phyloP scores from a whole-genome alignment of 2,329 filamentous ascomycete species.

The Graphilbum fragrans region DNA sequence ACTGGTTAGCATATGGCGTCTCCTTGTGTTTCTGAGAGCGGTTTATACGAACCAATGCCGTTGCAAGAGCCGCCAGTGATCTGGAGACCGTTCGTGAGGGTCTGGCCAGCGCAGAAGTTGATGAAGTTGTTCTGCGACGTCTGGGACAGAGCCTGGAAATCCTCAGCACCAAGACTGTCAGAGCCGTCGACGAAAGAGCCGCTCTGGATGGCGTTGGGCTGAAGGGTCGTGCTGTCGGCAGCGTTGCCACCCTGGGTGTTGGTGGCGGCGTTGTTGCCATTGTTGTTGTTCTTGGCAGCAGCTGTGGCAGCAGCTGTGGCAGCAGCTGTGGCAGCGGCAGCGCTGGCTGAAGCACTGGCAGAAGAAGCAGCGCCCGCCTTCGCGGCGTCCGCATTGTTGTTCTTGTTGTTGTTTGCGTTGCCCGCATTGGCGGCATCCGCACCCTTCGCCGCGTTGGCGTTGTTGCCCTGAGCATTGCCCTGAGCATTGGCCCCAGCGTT shows the following conservation, averaged over 20 bases:
- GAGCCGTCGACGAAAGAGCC: slow-evolving; percentile 22
- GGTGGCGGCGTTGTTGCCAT: slow-evolving; percentile 33
- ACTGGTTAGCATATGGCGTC: background rate
- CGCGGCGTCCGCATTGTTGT: slow-evolving; percentile 1
- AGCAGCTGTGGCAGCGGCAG: slow-evolving; percentile 1
- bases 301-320: background rate
- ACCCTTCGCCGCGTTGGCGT: background rate
- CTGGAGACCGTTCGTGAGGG: slow-evolving; percentile 49
- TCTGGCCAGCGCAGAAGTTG: slow-evolving; percentile 45
- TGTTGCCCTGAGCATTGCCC: background rate
- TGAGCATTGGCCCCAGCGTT: slow-evolving; percentile 2
- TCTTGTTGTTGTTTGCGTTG: background rate
- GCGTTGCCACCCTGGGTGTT: slow-evolving; percentile 27
- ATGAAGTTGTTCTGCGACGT: slow-evolving; percentile 42
- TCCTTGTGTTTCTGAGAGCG: background rate
- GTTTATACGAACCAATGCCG: slow-evolving; percentile 39
- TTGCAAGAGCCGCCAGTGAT: slow-evolving; percentile 48
- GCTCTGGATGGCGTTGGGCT: slow-evolving; percentile 18
- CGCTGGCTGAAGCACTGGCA: background rate
- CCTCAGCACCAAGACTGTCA: slow-evolving; percentile 17
- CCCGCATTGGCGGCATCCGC: background rate
- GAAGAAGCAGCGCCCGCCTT: background rate
- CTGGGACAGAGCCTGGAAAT: slow-evolving; percentile 15
- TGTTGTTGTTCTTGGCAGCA: slow-evolving; percentile 6
- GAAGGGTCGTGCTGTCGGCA: slow-evolving; percentile 14